Conservation (phyloP, 805 yeast species). For the Candida ovalis region DNA sequence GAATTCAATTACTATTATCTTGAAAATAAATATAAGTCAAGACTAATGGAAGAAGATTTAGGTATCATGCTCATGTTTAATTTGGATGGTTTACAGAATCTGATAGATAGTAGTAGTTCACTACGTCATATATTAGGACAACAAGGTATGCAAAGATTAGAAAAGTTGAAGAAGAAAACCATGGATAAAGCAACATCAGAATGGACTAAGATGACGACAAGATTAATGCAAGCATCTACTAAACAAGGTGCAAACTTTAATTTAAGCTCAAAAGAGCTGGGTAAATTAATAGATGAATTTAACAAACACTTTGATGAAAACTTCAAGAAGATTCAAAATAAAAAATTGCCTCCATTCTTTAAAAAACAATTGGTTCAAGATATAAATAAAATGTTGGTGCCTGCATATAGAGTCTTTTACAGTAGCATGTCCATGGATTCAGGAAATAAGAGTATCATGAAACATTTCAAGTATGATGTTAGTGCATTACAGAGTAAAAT, state of each 20-base stretch:
- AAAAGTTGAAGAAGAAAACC: conserved; percentile 67
- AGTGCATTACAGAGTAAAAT: conserved; percentile 31
- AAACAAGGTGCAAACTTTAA: conserved; percentile 47
- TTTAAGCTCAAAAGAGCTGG: conserved; percentile 75
- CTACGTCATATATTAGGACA: conserved; percentile 52
- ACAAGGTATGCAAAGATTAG: conserved; percentile 59
- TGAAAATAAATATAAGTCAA: conserved; percentile 52
- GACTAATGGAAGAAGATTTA: conserved; percentile 43
- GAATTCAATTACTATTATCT: conserved; percentile 67
- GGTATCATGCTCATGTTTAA: conserved; percentile 75
- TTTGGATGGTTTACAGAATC: conserved; percentile 69
- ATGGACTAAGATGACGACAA: conserved; percentile 79
- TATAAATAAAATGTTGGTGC: conserved; percentile 65
- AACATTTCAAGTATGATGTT: conserved; percentile 66
- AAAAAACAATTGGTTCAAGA: conserved; percentile 65
- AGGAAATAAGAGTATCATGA: conserved; percentile 64
- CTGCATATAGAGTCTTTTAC: conserved; percentile 81
- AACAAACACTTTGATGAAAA: conserved; percentile 81
- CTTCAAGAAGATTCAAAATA: conserved; percentile 57
- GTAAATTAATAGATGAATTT: conserved; percentile 55
- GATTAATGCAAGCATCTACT: conserved; percentile 76
- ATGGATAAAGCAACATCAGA: conserved; percentile 65
- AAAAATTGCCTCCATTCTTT: conserved; percentile 36
- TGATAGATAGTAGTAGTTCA: conserved; percentile 47
- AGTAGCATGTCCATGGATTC: conserved; percentile 70